Percentiles rank a stretch among this genome's conserved stretches.
Conservation (phyloP, 2,329 filamentous ascomycete genomes). For the Epichloe sibirici region DNA sequence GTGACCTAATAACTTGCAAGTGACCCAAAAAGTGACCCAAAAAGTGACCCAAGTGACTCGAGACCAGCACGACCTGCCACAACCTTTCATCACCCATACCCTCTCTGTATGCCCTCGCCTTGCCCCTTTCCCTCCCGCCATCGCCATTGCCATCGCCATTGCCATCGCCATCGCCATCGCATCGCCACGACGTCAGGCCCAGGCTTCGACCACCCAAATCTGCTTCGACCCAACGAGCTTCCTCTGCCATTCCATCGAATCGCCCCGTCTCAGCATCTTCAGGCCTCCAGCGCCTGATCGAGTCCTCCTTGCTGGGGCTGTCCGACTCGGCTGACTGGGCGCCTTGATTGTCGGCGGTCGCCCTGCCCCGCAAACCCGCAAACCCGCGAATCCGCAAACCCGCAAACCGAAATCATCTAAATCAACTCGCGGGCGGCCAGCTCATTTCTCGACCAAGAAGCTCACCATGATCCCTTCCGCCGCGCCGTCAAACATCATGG, state of each 20-base stretch:
- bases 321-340: conserved; percentile 6
- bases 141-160: background rate
- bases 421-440: background rate
- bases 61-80: background rate
- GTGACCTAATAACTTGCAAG: too few species aligned
- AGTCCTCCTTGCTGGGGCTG: background rate
- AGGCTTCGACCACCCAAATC: background rate
- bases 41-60: background rate
- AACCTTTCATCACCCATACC: background rate
- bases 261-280: background rate
- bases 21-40: background rate
- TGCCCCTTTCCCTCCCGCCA: background rate
- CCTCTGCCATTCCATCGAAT: background rate
- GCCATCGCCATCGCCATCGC: background rate
- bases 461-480: conserved; percentile 9
- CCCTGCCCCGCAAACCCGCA: background rate
- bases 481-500: conserved; percentile 9
- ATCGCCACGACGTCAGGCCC: background rate
- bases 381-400: background rate
- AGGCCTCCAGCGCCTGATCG: background rate
- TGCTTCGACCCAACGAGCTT: background rate
- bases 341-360: background rate
- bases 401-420: background rate
- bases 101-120: too few species aligned
- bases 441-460: background rate